Evolutionary conservation across 768 basidiomycete genomes (phyloP).

Genomic region (Panaeolus cyanescens): DNA sequence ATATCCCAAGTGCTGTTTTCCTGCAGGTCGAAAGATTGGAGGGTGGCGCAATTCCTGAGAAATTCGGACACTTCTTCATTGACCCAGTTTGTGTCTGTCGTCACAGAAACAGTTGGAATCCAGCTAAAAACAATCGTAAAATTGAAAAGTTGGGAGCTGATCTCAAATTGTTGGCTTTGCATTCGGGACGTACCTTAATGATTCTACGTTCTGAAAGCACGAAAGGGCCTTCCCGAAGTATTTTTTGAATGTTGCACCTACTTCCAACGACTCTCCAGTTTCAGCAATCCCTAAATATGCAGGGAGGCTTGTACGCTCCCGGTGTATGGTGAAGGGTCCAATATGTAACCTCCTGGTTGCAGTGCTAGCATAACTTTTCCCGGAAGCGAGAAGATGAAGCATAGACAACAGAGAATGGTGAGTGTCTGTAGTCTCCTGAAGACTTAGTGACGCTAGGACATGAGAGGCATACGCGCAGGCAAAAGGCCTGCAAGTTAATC

Average conservation of each 20-base stretch:
- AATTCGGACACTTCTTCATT: neutral
- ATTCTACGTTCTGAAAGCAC: neutral
- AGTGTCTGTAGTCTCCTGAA: neutral
- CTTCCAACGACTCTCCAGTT: neutral
- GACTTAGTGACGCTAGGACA: neutral
- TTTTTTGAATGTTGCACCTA: neutral
- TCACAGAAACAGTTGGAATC: neutral
- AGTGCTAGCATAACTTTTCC: neutral
- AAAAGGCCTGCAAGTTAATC: neutral
- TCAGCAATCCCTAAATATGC: neutral
- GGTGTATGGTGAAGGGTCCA: neutral
- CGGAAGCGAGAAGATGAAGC: neutral
- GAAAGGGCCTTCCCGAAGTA: neutral
- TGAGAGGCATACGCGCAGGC: neutral
- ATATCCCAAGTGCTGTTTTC: neutral
- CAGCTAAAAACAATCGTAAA: neutral
- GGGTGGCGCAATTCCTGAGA: neutral
- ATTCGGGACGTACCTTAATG: neutral
- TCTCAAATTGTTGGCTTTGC: too few species aligned
- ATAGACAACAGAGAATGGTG: neutral
- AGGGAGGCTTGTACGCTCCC: too few species aligned
- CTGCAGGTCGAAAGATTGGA: neutral
- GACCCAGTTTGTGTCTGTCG: neutral
- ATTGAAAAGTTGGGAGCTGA: too few species aligned
- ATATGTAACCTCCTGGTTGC: neutral